phyloP scores from a whole-genome alignment of 2,329 filamentous ascomycete genomes.

The Ophiostoma sp. region DNA sequence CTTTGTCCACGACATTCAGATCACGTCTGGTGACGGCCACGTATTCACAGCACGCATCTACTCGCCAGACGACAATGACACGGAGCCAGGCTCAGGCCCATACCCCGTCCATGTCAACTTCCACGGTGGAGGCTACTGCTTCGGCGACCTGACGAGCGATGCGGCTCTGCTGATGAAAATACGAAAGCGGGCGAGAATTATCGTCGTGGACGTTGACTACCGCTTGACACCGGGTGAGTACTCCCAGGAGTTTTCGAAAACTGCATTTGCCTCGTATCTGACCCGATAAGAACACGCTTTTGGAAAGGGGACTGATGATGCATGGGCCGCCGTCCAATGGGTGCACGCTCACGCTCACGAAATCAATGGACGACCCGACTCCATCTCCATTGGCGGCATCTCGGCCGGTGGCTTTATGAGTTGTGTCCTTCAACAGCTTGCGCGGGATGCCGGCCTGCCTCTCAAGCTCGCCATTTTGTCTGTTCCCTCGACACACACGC shows the following conservation, averaged over 20 bases:
- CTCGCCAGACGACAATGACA: not conserved
- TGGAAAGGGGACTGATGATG: constrained; percentile 41
- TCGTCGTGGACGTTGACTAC: constrained; percentile 43
- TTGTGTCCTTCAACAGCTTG: constrained; percentile 4
- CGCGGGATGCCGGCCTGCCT: not conserved
- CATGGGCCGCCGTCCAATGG: constrained; percentile 33
- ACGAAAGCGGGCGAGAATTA: constrained; percentile 39
- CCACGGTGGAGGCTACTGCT: constrained; percentile 35
- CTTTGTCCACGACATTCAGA: too few relatives aligned
- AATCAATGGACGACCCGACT: constrained; percentile 37
- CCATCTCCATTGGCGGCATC: constrained; percentile 37
- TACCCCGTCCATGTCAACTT: constrained; percentile 24
- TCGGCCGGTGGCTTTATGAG: constrained; percentile 12
- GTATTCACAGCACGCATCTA: not conserved
- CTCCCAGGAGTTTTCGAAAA: too few relatives aligned
- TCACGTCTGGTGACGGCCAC: too few relatives aligned
- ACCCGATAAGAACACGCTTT: constrained; percentile 29
- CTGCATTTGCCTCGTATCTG: too few relatives aligned
- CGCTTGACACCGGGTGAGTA: constrained; percentile 27
- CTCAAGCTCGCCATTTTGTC: constrained; percentile 32
- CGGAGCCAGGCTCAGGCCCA: not conserved
- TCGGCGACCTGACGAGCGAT: constrained; percentile 19
- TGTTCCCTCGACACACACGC: constrained; percentile 12
- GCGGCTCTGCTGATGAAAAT: constrained; percentile 31
- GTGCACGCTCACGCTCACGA: constrained; percentile 31